Conservation (phyloP, 2,329 filamentous ascomycete genomes). For the Acrocalymma vagum region DNA sequence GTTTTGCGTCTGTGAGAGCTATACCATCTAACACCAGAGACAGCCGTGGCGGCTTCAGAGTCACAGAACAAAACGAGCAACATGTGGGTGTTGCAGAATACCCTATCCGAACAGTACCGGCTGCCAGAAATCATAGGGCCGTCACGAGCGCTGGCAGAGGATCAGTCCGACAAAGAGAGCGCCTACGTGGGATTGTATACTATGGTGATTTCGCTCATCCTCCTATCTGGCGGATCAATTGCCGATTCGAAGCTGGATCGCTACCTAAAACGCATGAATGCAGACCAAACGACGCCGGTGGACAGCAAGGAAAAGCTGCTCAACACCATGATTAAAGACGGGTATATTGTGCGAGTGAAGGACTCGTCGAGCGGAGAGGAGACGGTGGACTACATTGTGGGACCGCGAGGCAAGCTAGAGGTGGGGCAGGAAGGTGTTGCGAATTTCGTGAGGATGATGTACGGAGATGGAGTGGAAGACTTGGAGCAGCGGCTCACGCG, state of each 20-base stretch:
- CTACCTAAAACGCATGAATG: constrained; percentile 77
- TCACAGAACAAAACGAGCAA: constrained; percentile 64
- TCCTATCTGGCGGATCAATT: constrained; percentile 74
- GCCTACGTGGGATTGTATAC: constrained; percentile 84
- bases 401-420: constrained; percentile 85
- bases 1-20: constrained; percentile 19
- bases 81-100: constrained; percentile 79
- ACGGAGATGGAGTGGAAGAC: constrained; percentile 49
- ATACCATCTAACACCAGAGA: constrained; percentile 19
- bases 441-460: constrained; percentile 69
- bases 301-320: constrained; percentile 79
- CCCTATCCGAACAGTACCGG: constrained; percentile 74
- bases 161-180: constrained; percentile 69
- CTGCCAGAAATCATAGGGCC: constrained; percentile 71
- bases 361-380: constrained; percentile 78
- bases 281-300: constrained; percentile 75
- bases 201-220: constrained; percentile 79
- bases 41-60: constrained; percentile 64
- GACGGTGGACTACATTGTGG: constrained; percentile 81
- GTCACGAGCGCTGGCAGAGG: constrained; percentile 67
- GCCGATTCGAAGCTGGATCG: constrained; percentile 81
- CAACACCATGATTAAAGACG: constrained; percentile 78
- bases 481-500: constrained; percentile 43
- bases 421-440: constrained; percentile 80
- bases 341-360: constrained; percentile 79